phyloP scores from a whole-genome alignment of 768 basidiomycete genomes.

The Tulasnella sp. region DNA sequence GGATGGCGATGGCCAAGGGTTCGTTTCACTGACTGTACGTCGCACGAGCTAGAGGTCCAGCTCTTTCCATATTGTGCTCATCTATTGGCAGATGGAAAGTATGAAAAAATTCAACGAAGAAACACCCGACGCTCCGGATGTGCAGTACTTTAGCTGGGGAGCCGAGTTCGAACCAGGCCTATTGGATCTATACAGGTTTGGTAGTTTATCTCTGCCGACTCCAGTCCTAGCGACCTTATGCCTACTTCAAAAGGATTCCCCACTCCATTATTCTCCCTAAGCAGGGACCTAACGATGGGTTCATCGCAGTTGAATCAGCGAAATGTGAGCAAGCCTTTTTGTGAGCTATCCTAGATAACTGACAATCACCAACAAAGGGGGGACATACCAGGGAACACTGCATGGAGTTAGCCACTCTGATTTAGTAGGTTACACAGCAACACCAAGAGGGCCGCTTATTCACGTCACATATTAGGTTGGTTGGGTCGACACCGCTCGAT shows the following conservation, averaged over 20 bases:
- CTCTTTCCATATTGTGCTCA: background rate
- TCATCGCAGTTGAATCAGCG: slow-evolving; percentile 83
- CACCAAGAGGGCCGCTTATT: background rate
- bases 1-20: slow-evolving; percentile 92
- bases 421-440: slow-evolving; percentile 42
- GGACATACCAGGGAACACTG: slow-evolving; percentile 92
- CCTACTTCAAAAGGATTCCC: slow-evolving; percentile 47
- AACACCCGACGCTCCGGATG: slow-evolving; percentile 70
- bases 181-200: slow-evolving; percentile 81
- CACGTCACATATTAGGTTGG: slow-evolving; percentile 6
- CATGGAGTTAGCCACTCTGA: slow-evolving; percentile 87
- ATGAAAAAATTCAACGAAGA: slow-evolving; percentile 89
- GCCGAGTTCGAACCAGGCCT: slow-evolving; percentile 84
- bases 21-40: slow-evolving; percentile 70
- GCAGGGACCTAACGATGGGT: slow-evolving; percentile 91
- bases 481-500: slow-evolving; percentile 62
- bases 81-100: slow-evolving; percentile 41
- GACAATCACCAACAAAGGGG: slow-evolving; percentile 39
- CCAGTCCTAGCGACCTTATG: background rate
- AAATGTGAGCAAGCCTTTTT: slow-evolving; percentile 47
- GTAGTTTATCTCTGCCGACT: background rate
- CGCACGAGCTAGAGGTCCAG: background rate
- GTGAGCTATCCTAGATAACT: background rate
- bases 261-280: slow-evolving; percentile 77
- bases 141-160: slow-evolving; percentile 94